Conservation (phyloP, 2,329 filamentous ascomycete species). For the Cryphonectria carpinicola region DNA sequence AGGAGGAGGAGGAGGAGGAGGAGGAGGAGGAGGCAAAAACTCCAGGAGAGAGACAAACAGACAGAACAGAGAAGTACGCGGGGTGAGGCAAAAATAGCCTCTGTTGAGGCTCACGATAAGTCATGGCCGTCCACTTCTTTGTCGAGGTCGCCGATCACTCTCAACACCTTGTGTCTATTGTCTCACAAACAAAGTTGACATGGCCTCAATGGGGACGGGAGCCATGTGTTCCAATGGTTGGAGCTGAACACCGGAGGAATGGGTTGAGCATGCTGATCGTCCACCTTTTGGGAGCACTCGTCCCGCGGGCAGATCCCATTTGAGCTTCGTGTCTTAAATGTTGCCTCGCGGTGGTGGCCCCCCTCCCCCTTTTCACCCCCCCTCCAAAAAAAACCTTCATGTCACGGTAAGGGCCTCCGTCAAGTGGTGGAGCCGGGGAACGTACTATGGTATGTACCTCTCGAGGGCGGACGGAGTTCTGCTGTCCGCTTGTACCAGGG, state of each 20-base stretch:
- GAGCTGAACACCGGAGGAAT: slow-evolving; percentile 23
- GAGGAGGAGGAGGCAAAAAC: background rate
- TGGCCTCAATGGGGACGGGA: slow-evolving; percentile 19
- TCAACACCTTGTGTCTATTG: slow-evolving; percentile 5
- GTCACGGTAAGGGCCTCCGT: slow-evolving; percentile 14
- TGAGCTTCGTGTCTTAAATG: slow-evolving; percentile 9
- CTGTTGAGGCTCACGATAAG: slow-evolving; percentile 12
- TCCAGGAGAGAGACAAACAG: background rate
- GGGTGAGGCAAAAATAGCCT: slow-evolving; percentile 9
- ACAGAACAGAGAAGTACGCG: background rate
- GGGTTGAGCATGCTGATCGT: slow-evolving; percentile 27
- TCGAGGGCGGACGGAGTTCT: background rate
- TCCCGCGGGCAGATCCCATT: slow-evolving; percentile 21
- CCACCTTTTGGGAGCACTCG: slow-evolving; percentile 14
- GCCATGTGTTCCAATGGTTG: slow-evolving; percentile 25
- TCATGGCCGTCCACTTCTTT: slow-evolving; percentile 1
- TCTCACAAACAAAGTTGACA: slow-evolving; percentile 12
- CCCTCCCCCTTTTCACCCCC: too few relatives aligned
- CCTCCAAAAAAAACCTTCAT: background rate
- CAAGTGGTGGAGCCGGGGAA: slow-evolving; percentile 4
- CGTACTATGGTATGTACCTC: slow-evolving; percentile 9
- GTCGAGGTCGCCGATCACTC: slow-evolving; percentile 25
- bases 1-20: too few relatives aligned
- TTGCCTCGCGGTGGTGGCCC: background rate
- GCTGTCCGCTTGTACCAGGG: slow-evolving; percentile 8